Base-by-base conservation (phyloP, 2,329 filamentous ascomycete species). In the Fusarium mexicanum region DNA sequence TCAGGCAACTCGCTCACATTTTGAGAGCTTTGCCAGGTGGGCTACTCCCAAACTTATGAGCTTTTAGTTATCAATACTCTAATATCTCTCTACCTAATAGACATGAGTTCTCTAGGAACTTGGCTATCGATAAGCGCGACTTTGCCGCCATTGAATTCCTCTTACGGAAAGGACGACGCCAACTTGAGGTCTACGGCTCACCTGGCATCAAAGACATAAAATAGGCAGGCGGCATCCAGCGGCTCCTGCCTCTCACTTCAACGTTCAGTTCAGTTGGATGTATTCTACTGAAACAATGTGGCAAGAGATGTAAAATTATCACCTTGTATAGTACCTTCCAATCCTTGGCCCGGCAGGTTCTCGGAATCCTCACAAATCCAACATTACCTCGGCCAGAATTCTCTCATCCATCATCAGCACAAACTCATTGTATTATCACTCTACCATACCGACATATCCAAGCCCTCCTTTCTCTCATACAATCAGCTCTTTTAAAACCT, bases 61-160 rank as follows among this genome's bases (percentile, higher is more conserved):
- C 37, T 7, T 8, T 31, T 22, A 33, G 20, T 29, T 31, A 29
- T 41, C 31, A 18, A n/a, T 24, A 37, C 54, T 47, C 64, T 69
- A 54, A 77, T 22, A 20, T 22, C 4, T 51, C 24, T 14, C 24
- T 14, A 37, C 35, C 35, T 37, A 16, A 38, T 37, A 95, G 94
- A 75, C 82, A 86, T 35, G 94, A 98, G 80, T 98, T 99, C 79
- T 86, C 91, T 44, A 93, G 92, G 80, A 88, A 93, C 79, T 80
- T 90, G 18, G 80, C 82, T 14, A 82, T 97, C 63, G 91, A 93
- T 81, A 96, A 94, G 83, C 94, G 94, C 76, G 94, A 98, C 79
- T 98, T 98, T 82, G 87, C 88, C 22, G 92, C 94, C 11, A 92
- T 98, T 65, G 95, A 98, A 82, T 96, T 94, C 81, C 85, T 97